These are phyloP conservation scores for Hypoxylon fuscum DNA, from an alignment of 495 filamentous ascomycete genomes.

Conservation along the genomic window DNA sequence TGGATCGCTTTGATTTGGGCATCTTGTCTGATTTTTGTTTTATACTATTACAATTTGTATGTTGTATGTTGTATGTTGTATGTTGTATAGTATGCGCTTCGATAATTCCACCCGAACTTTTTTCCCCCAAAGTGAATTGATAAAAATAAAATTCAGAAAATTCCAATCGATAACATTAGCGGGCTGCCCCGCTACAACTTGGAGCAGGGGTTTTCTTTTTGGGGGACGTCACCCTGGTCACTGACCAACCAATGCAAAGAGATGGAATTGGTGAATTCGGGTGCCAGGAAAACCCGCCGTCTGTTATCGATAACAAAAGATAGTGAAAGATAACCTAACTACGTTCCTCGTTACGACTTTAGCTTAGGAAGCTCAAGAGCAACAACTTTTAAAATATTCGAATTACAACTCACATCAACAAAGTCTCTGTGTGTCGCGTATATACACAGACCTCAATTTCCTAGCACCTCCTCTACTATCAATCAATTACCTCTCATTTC, in stretches of 20 bases:
- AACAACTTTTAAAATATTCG: not conserved
- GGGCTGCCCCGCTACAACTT: constrained; percentile 24
- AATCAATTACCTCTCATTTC: not conserved
- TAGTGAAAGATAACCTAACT: not conserved
- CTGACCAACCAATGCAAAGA: no score
- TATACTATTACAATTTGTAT: not conserved
- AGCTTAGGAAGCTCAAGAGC: not conserved
- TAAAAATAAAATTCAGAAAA: constrained; percentile 26
- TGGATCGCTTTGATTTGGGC: constrained; percentile 95
- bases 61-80: constrained; percentile 1
- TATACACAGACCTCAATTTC: not conserved
- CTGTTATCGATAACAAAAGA: not conserved
- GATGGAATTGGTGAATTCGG: not conserved
- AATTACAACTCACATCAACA: no score
- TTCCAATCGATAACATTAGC: constrained; percentile 36
- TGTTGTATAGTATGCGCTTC: no score
- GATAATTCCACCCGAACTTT: not conserved
- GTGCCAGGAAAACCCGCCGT: not conserved
- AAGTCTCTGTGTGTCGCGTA: not conserved
- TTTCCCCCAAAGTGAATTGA: not conserved
- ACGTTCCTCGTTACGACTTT: not conserved
- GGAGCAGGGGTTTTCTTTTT: not conserved
- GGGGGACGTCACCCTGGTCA: no score
- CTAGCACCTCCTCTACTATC: not conserved
- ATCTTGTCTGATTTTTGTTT: constrained; percentile 61